Evolutionary conservation across 2,329 filamentous ascomycete genomes (phyloP).

Genomic region (Fusarium verrucosum): DNA sequence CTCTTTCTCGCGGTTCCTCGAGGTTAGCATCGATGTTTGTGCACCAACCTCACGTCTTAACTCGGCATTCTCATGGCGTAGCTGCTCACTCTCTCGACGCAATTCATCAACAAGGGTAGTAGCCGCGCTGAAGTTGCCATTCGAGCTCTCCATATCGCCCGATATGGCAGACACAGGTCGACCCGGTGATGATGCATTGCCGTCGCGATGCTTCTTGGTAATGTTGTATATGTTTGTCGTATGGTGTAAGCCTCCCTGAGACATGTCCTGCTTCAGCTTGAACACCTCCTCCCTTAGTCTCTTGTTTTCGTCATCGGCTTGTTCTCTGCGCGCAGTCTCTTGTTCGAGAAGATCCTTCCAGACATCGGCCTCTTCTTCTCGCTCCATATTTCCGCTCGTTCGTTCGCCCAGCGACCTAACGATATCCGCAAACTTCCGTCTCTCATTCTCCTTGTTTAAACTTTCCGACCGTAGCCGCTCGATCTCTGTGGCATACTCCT

Average conservation of each 20-base stretch:
- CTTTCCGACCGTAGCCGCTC: conserved; percentile 83
- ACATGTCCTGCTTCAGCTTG: conserved; percentile 70
- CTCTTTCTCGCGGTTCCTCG: conserved; percentile 93
- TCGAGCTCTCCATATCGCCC: conserved; percentile 60
- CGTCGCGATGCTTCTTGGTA: conserved; percentile 62
- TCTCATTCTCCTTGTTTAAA: conserved; percentile 82
- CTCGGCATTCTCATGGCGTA: conserved; percentile 92
- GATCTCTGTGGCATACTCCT: conserved; percentile 84
- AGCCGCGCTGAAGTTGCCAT: conserved; percentile 64
- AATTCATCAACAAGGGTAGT: conserved; percentile 81
- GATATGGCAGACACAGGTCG: conserved; percentile 62
- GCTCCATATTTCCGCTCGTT: conserved; percentile 60
- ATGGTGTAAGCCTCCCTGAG: conserved; percentile 59
- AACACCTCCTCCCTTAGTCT: conserved; percentile 85
- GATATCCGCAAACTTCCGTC: conserved; percentile 84
- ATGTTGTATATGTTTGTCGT: conserved; percentile 75
- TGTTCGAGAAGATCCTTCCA: conserved; percentile 96
- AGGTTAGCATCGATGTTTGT: conserved; percentile 97
- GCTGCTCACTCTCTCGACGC: conserved; percentile 72
- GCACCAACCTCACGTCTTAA: conserved; percentile 91
- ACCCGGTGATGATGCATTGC: conserved; percentile 56
- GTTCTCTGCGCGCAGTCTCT: conserved; percentile 87
- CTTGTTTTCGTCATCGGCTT: conserved; percentile 88
- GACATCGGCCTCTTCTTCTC: conserved; percentile 78
- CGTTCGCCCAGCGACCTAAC: conserved; percentile 66